Base-by-base conservation (phyloP, 1,284 basidiomycete genomes). In the Sporisorium reilianum region DNA sequence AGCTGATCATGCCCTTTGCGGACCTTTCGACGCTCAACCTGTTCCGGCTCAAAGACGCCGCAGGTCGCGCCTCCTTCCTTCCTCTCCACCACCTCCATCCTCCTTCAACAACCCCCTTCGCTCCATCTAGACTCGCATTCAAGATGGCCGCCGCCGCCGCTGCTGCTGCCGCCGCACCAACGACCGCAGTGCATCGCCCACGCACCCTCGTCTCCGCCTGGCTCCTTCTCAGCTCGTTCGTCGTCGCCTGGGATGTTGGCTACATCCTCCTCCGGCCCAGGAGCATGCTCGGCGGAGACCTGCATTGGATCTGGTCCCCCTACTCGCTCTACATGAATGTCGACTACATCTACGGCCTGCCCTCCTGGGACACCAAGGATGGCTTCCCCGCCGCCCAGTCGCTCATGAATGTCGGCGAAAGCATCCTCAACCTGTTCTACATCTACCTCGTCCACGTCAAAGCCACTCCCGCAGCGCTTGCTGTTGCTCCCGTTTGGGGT, bases 301-400 rank as follows among this genome's bases (percentile, higher is more conserved):
- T 79, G 23, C 55, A 62, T 34, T 73, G 46, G 55, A 30, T 57
- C 38, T 70, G 60, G 65, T 49, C 73, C 14, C 75, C 75, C 11
- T 77, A 81, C 59, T 55, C 62, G 38, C 80, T 92, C 30, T 93
- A 94, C 84, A 90, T 91, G 75, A 87, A 91, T 46, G 87, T 95
- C 55, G 91, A 92, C 81, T 87, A 87, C 65, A 89, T 93, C 12
- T 96, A 97, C 79, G 92, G 93, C 12, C 77, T 90, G 26, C 87
- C 88, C 32, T 88, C 91, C 0, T 87, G 90, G 46, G 85, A 90
- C 64, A 84, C 87, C 1, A 88, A 89, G 22, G 89, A 91, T 64
- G 94, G 94, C 0, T 97, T 96, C 85, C 90, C 93, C 12, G 92
- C 90, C 76, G 94, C 94, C 2, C 94, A 96, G 87, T 89, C 93